phyloP scores from a whole-genome alignment of 768 basidiomycete species.

The Podaxis sp. region DNA sequence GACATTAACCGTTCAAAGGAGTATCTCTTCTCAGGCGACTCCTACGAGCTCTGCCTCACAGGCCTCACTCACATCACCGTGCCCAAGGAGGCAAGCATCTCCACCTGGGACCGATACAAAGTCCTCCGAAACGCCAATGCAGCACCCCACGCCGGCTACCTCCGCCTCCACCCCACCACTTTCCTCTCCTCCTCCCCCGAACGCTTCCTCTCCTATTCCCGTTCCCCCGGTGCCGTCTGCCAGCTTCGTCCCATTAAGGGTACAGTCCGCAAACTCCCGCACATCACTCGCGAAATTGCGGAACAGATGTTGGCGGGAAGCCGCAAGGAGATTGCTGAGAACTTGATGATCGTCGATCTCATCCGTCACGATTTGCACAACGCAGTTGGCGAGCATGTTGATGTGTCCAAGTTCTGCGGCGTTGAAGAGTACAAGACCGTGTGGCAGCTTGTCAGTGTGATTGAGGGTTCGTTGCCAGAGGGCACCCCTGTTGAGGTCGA shows the following conservation, averaged over 20 bases:
- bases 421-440: slow-evolving; percentile 94
- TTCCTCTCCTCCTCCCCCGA: slow-evolving; percentile 90
- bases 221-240: slow-evolving; percentile 61
- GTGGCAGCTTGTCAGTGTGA: slow-evolving; percentile 94
- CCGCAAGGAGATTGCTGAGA: slow-evolving; percentile 92
- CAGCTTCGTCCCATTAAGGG: slow-evolving; percentile 96
- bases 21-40: slow-evolving; percentile 78
- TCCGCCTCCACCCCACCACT: slow-evolving; percentile 75
- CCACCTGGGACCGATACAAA: slow-evolving; percentile 72
- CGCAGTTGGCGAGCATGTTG: slow-evolving; percentile 78
- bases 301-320: slow-evolving; percentile 62
- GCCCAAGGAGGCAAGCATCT: slow-evolving; percentile 35
- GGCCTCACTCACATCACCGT: slow-evolving; percentile 63
- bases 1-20: slow-evolving; percentile 79
- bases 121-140: slow-evolving; percentile 75
- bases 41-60: slow-evolving; percentile 92
- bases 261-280: slow-evolving; percentile 73
- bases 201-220: slow-evolving; percentile 79
- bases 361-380: slow-evolving; percentile 91
- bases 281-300: slow-evolving; percentile 61
- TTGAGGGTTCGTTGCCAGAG: slow-evolving; percentile 63
- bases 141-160: slow-evolving; percentile 83
- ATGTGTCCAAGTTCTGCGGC: slow-evolving; percentile 80
- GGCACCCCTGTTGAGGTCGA: slow-evolving; percentile 36
- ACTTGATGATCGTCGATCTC: slow-evolving; percentile 97